These are phyloP conservation scores for Neurospora sp. DNA, from an alignment of 2,329 filamentous ascomycete genomes.

Conservation along the genomic window DNA sequence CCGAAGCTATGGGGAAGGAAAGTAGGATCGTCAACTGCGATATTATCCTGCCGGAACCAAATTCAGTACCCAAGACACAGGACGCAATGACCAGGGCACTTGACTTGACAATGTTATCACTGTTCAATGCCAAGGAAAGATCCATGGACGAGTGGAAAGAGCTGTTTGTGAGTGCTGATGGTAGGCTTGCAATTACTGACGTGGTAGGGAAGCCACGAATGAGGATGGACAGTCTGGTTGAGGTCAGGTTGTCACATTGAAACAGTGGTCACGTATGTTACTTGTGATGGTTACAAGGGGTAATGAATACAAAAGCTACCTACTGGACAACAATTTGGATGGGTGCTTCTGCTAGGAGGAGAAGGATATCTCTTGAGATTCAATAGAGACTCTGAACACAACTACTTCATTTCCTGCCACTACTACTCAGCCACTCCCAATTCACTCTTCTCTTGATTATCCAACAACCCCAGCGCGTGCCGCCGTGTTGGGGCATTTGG, in stretches of 20 bases:
- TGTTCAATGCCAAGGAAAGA: conserved; percentile 10
- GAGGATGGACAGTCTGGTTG: conserved; percentile 6
- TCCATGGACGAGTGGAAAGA: conserved; percentile 7
- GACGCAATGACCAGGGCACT: conserved; percentile 4
- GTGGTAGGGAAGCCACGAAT: conserved; percentile 8
- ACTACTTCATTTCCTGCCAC: no score
- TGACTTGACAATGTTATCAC: conserved; percentile 7
- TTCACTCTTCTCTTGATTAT: conserved; percentile 37
- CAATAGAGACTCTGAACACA: no score
- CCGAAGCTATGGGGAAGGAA: conserved; percentile 9
- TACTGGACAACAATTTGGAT: no score
- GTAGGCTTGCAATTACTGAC: conserved; percentile 2
- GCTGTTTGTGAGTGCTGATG: conserved; percentile 6
- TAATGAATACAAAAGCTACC: no score
- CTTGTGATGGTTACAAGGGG: no score
- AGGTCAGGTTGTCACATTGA: not conserved
- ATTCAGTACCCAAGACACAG: conserved; percentile 1
- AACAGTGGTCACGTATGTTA: no score
- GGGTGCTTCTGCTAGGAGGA: no score
- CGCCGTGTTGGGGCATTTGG: conserved; percentile 53
- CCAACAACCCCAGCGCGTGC: conserved; percentile 54
- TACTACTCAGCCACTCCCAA: conserved; percentile 2
- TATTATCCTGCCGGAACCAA: conserved; percentile 5
- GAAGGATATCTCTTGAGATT: no score
- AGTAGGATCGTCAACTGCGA: conserved; percentile 12